Conservation (phyloP, 2,329 filamentous ascomycete genomes). For the Myotisia sp. region DNA sequence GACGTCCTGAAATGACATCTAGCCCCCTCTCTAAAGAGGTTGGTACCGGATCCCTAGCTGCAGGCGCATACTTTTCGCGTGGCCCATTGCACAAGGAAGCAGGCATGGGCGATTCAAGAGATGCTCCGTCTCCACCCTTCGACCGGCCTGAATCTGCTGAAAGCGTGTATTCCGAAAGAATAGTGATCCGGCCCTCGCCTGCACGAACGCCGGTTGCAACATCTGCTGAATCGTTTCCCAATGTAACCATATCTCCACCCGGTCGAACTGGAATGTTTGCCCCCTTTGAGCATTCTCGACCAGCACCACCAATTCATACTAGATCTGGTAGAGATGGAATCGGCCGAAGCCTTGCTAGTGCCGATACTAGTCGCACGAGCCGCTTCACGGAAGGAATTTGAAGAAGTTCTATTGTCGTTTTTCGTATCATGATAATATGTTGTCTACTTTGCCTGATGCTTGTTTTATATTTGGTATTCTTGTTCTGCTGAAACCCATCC, state of each 20-base stretch:
- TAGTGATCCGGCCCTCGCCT: conserved; percentile 30
- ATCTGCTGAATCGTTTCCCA: conserved; percentile 17
- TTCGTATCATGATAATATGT: too few species aligned
- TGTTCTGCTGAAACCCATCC: too few species aligned
- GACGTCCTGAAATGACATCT: too few species aligned
- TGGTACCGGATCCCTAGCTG: conserved; percentile 2
- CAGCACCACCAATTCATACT: conserved; percentile 17
- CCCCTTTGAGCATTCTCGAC: conserved; percentile 15
- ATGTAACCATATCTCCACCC: conserved; percentile 13
- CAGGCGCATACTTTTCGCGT: not conserved
- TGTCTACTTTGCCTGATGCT: too few species aligned
- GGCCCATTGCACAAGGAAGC: conserved; percentile 8
- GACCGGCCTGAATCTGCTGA: conserved; percentile 11
- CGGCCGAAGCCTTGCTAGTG: conserved; percentile 29
- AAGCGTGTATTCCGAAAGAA: conserved; percentile 16
- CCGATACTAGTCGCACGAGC: conserved; percentile 33
- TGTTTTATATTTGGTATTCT: not conserved
- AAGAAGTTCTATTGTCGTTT: conserved; percentile 10
- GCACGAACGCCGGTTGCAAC: conserved; percentile 30
- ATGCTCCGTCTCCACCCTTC: conserved; percentile 10
- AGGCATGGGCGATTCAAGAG: conserved; percentile 5
- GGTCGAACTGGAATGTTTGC: conserved; percentile 10
- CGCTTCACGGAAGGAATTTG: conserved; percentile 28
- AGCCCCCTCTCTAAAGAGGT: too few species aligned
- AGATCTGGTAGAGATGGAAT: conserved; percentile 24